Evolutionary conservation across 805 yeast species (phyloP), one percentile per base, ranked within the genome.

Genomic region (Candida incommunis): DNA sequence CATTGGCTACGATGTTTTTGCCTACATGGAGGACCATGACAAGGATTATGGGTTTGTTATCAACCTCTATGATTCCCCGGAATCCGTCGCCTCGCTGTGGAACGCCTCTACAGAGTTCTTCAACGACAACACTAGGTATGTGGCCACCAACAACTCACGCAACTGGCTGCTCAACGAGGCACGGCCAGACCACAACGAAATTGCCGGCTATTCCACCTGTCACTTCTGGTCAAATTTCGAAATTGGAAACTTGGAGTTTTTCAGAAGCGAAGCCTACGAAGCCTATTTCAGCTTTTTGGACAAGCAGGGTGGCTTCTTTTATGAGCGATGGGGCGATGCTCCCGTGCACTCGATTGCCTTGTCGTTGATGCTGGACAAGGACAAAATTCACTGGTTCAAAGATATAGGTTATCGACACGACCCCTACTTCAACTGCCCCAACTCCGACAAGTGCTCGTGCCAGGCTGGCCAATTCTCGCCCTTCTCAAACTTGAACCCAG

Each of bases 311-410:
- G 90, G 90, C 3, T 85, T 85, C 55, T 86, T 83, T 60, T 86
- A 86, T 55, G 95, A 86, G 60, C 64, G 95, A 46, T 85, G 95
- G 95, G 95, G 95, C 2, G 95, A 85, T 65, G 95, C 94, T 0
- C 95, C 95, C 0, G 92, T 85, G 1, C 92, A 84, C 58, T 76
- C 87, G 2, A 55, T 86, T 40, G 95, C 90, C 0, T 61, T 84
- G 27, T 80, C 77, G 0, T 59, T 86, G 31, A 82, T 86, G 57
- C 83, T 80, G 4, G 86, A 81, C 53, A 79, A 74, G 52, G 59
- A 66, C 5, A 69, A 72, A 45, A 70, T 86, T 29, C 95, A 86
- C 57, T 86, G 94, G 92, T 87, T 87, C 58, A 72, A 85, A 57
- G 94, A 84, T 55, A 78, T 84, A 44, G 94, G 94, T 0, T 84